Conservation (phyloP, 805 yeast genomes). For the Limtongia smithiae region DNA sequence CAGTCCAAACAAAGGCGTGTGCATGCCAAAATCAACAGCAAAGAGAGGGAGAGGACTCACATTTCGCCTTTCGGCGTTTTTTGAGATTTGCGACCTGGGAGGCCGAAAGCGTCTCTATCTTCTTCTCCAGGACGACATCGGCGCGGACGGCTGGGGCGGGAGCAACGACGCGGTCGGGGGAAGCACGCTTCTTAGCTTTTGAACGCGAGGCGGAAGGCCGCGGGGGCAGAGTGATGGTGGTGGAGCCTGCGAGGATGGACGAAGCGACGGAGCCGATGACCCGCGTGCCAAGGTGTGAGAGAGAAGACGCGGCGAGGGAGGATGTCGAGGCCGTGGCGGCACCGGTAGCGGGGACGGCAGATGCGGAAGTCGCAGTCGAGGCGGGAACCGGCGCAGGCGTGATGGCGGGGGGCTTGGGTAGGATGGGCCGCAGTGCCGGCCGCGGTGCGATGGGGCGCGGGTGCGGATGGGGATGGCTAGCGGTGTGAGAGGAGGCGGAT, state of each 20-base stretch:
- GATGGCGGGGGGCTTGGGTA: constrained; percentile 23
- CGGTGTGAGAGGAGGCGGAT: constrained; percentile 11
- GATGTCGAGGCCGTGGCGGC: background rate
- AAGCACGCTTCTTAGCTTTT: constrained; percentile 27
- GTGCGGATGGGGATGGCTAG: constrained; percentile 4
- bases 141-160: constrained; percentile 3
- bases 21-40: too few species aligned
- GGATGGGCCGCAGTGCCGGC: constrained; percentile 24
- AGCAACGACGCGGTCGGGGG: constrained; percentile 25
- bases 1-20: too few species aligned
- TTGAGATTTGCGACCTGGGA: constrained; percentile 12
- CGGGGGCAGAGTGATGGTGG: constrained; percentile 28
- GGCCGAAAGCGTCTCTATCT: background rate
- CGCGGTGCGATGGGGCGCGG: constrained; percentile 12
- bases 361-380: background rate
- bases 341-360: background rate
- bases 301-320: constrained; percentile 1
- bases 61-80: constrained; percentile 23
- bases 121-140: constrained; percentile 6
- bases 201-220: constrained; percentile 29
- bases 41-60: constrained; percentile 14
- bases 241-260: constrained; percentile 26
- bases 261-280: constrained; percentile 29
- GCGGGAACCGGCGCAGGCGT: constrained; percentile 5
- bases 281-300: constrained; percentile 15